Conservation (phyloP, 2,329 filamentous ascomycete genomes). For the Sphaerulina vaccinii region DNA sequence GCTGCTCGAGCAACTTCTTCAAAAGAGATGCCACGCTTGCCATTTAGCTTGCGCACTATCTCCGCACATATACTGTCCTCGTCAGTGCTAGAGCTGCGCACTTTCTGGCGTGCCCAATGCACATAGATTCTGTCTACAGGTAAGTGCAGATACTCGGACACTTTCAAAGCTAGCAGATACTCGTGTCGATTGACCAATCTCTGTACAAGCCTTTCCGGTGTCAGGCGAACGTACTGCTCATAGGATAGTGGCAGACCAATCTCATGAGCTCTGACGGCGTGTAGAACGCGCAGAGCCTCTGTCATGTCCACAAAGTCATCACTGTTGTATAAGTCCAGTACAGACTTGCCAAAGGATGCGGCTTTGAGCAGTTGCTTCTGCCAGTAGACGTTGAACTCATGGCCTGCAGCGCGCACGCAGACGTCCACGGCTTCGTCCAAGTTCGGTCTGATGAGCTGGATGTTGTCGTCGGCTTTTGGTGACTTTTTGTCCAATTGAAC, state of each 20-base stretch:
- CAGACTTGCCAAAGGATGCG: slow-evolving; percentile 95
- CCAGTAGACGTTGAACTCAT: slow-evolving; percentile 87
- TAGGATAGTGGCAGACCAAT: slow-evolving; percentile 87
- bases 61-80: slow-evolving; percentile 84
- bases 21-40: slow-evolving; percentile 91
- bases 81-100: slow-evolving; percentile 77
- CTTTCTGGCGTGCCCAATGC: slow-evolving; percentile 95
- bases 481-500: slow-evolving; percentile 89
- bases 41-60: slow-evolving; percentile 81
- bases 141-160: slow-evolving; percentile 82
- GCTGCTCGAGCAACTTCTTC: slow-evolving; percentile 90
- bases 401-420: slow-evolving; percentile 88
- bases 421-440: slow-evolving; percentile 90
- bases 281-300: slow-evolving; percentile 86
- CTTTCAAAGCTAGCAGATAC: slow-evolving; percentile 83
- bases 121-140: slow-evolving; percentile 89
- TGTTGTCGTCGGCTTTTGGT: slow-evolving; percentile 95
- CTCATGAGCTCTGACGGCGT: slow-evolving; percentile 87
- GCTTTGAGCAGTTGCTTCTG: slow-evolving; percentile 96
- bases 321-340: slow-evolving; percentile 94
- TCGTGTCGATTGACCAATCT: slow-evolving; percentile 85
- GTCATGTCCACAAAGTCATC: slow-evolving; percentile 99
- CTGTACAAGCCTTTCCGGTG: slow-evolving; percentile 81
- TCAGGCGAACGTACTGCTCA: slow-evolving; percentile 88
- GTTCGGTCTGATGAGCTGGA: slow-evolving; percentile 84